Evolutionary conservation across 192 early-diverging fungal genomes (phyloP), one percentile per base, ranked within the genome.

Genomic region (Polychytrium aggregatum): DNA sequence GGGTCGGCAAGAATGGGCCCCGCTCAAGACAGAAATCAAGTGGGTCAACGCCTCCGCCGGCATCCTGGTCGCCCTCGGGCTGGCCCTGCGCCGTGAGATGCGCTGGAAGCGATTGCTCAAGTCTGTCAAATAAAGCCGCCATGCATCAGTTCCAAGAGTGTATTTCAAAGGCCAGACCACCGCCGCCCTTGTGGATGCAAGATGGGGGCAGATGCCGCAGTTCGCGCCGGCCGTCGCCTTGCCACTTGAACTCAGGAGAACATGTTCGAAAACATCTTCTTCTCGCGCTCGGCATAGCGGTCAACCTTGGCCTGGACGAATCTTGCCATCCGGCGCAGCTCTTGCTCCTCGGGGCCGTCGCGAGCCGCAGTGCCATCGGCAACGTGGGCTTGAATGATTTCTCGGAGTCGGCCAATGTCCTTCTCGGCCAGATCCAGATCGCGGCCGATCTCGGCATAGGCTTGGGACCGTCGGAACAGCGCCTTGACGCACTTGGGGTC

Each of bases 371-470:
- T 14, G 26, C 16, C 24, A 54, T 41, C 40, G 35, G 37, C 24
- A 41, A 38, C 31, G 43, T 25, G 16, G 5, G 26, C 50, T 45
- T 67, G 36, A 31, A 67, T 41, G 27, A n/a, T n/a, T n/a, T 18
- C 21, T 33, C 48, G 25, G n/a, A 65, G 14, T 21, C 44, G 21
- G 1, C 29, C 56, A 50, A 70, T 56, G 50, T 77, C 74, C 30
- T 30, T 30, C 41, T 65, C 55, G 4, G 74, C 74, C 37, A 78
- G 44, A 16, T 78, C 74, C 29, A 78, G 50, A 46, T 78, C 74
- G 30, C 74, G 27, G 3, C 74, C 74, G 26, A 71, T 53, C n/a
- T 55, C 55, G 21, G 48, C 24, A 43, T 64, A 68, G 16, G 71
- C 67, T 48, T 73, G 65, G 4, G 60, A 69, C 13, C 74, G 62